Evolutionary conservation across 2,329 filamentous ascomycete species (phyloP), one percentile per base, ranked within the genome.

Genomic region (Capronia epimyces): DNA sequence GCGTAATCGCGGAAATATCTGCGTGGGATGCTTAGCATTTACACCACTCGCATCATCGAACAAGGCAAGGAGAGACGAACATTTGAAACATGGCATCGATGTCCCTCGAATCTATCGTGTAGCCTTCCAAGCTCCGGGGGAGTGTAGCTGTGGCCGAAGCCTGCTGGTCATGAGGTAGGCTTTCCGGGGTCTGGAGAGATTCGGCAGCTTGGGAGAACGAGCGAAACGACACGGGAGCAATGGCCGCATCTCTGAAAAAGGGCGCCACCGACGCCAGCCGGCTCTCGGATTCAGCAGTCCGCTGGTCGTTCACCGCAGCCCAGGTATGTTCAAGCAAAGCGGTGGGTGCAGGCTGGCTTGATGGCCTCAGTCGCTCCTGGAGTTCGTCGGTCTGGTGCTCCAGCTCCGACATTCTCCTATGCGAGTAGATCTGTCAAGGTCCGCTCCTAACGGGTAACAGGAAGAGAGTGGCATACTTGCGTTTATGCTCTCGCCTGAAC

Each of bases 401-500:
- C 7, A 72, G 53, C 40, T 69, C 65, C 2, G 66, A 68, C 1
- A 70, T 57, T 32, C 67, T 63, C 55, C 69, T 71, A 21, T 43
- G 1, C 21, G 34, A 15, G 22, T 12, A 4, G 3, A 39, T 9
- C 13, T 7, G 4, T 43, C 13, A 37, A 12, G 22, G 29, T 42
- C 15, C 25, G 27, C 4, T 37, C 34, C 34, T 8, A 20, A 12
- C n/a, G 13, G 13, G 18, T 36, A n/a, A 27, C 40, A 15, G 20
- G 69, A 66, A 66, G 65, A 42, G 15, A 25, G 10, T 20, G 15
- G n/a, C 49, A 8, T 44, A 52, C 55, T 57, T 57, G 36, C 70
- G 67, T 52, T 72, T 72, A 49, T 71, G 67, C 49, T 72, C 69
- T 45, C 70, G 60, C 37, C 66, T 70, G 61, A 72, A 72, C 3